These are phyloP conservation scores for Tylopilus sp. DNA, from an alignment of 1,284 basidiomycete genomes.

Conservation along the genomic window DNA sequence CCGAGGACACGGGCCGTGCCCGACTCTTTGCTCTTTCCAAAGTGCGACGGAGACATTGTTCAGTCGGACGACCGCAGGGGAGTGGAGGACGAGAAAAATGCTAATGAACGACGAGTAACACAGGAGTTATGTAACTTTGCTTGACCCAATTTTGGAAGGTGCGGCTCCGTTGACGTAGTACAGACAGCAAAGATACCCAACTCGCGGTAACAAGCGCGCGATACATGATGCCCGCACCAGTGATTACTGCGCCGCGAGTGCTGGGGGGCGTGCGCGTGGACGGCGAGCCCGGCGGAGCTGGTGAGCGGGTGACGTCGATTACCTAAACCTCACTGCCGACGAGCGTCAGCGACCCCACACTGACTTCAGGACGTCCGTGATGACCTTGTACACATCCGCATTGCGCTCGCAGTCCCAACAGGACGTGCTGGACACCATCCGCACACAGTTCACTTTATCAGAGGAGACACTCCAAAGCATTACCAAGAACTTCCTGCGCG, in stretches of 20 bases:
- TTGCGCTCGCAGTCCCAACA: conserved; percentile 13
- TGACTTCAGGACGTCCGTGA: conserved; percentile 12
- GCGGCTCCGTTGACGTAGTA: too few relatives aligned
- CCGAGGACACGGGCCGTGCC: conserved; percentile 89
- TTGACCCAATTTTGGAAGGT: conserved; percentile 10
- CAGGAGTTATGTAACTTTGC: conserved; percentile 22
- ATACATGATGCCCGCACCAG: too few relatives aligned
- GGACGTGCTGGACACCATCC: conserved; percentile 46
- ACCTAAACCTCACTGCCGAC: background rate
- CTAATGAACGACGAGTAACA: background rate
- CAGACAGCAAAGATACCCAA: too few relatives aligned
- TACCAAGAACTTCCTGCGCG: conserved; percentile 74
- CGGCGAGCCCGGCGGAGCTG: too few relatives aligned
- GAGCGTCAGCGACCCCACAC: background rate
- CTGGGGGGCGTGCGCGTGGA: too few relatives aligned
- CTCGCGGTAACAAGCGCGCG: too few relatives aligned
- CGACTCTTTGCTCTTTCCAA: conserved; percentile 78
- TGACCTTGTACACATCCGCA: conserved; percentile 15
- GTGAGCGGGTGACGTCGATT: too few relatives aligned
- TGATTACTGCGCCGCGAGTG: too few relatives aligned
- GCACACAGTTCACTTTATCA: conserved; percentile 66
- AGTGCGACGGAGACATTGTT: conserved; percentile 58
- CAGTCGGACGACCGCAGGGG: background rate
- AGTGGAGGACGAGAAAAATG: conserved; percentile 2
- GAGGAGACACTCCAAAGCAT: conserved; percentile 63